These are phyloP conservation scores for Puccinia polysora DNA, from an alignment of 1,284 basidiomycete species.

Conservation along the genomic window DNA sequence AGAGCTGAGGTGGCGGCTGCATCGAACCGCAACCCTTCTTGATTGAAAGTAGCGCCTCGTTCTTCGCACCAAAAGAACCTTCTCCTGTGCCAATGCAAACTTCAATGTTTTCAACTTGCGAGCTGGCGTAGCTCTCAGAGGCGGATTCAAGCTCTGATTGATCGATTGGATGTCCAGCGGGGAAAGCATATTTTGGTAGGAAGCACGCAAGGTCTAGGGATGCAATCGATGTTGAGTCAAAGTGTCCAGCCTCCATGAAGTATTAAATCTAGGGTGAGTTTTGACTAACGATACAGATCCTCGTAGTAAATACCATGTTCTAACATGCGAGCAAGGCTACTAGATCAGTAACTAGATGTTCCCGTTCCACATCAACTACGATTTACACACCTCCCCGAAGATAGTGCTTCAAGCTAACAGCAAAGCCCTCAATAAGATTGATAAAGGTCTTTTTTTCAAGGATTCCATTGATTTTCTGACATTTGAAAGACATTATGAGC, in stretches of 20 bases:
- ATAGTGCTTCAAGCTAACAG: constrained; percentile 35
- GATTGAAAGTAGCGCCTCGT: too few species aligned
- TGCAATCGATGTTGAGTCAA: background rate
- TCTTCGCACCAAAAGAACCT: too few species aligned
- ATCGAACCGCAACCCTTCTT: too few species aligned
- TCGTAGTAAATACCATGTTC: constrained; percentile 34
- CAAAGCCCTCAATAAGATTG: constrained; percentile 34
- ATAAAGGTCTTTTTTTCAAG: constrained; percentile 35
- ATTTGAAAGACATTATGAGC: background rate
- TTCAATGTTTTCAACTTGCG: too few species aligned
- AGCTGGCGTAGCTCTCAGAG: background rate
- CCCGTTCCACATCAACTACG: too few species aligned
- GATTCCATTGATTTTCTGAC: constrained; percentile 10
- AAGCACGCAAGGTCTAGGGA: constrained; percentile 26
- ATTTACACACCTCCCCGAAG: constrained; percentile 33
- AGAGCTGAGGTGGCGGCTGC: too few species aligned
- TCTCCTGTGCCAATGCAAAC: too few species aligned
- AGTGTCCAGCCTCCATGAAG: too few species aligned
- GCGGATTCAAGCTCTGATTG: constrained; percentile 9
- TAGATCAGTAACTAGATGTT: background rate
- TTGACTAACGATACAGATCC: constrained; percentile 29
- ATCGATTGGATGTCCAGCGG: constrained; percentile 8
- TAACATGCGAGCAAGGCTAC: background rate
- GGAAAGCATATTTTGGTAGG: constrained; percentile 29
- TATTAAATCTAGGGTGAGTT: background rate